Evolutionary conservation across 2,329 filamentous ascomycete species (phyloP), one percentile per base, ranked within the genome.

Genomic region (Zopfia rhizophila): DNA sequence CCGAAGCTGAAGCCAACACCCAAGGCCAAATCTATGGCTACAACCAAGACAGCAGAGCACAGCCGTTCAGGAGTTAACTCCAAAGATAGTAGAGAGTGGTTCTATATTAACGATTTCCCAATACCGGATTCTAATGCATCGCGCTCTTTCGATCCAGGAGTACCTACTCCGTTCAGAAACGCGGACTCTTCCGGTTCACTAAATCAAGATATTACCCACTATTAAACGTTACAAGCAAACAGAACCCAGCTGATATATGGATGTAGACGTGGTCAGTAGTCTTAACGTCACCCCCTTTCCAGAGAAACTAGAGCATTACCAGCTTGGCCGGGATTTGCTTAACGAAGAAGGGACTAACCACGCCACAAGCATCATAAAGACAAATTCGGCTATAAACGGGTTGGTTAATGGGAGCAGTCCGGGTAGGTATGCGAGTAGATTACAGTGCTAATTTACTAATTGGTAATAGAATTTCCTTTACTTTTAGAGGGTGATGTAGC

Each of bases 151-250:
- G 29, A 32, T 29, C 23, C 21, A 24, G 36, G 18, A 37, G 29
- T 48, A 43, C n/a, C 32, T 22, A 21, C 31, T 45, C 31, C 17
- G 16, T 21, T 37, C 29, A 12, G 19, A 41, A 28, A 29, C 36
- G 13, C 23, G 43, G 37, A 39, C 25, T 22, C 50, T 53, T 53
- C 36, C 25, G 6, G 21, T 46, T 50, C 29, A 19, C 8, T 44
- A 50, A 27, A 16, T 13, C 31, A 42, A 48, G 28, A 46, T 53
- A 53, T 19, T 46, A 53, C 31, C 21, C 23, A 25, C 50, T 28
- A 38, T 23, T 49, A 29, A 36, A 48, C 13, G 17, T 45, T 52
- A 49, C 37, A 45, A 48, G 47, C 43, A 19, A 51, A 51, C 33
- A 51, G 39, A 48, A 48, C 12, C 29, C 16, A 45, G 42, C 48